Evolutionary conservation across 345 rosid species (phyloP).

Genomic region (Murraya paniculata): DNA sequence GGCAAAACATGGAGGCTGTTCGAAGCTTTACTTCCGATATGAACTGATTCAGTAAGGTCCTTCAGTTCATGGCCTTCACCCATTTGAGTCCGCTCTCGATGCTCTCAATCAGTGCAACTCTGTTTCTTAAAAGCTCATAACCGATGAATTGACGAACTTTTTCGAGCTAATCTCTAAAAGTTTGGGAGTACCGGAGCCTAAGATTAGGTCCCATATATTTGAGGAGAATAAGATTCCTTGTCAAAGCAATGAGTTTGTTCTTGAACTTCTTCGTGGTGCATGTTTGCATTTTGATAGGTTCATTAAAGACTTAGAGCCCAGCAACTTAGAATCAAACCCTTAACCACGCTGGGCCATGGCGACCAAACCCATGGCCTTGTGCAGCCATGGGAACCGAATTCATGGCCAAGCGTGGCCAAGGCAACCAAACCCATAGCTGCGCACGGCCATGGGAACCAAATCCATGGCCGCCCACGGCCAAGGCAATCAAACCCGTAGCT

Average conservation of each 20-base stretch:
- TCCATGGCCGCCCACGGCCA: too few species aligned
- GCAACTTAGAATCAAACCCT: too few species aligned
- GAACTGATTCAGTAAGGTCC: slow-evolving; percentile 73
- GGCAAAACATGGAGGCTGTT: slow-evolving; percentile 78
- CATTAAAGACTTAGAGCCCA: too few species aligned
- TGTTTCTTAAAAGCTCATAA: slow-evolving; percentile 54
- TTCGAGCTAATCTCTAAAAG: too few species aligned
- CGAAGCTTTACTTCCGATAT: slow-evolving; percentile 61
- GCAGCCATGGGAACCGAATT: too few species aligned
- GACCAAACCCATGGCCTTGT: too few species aligned
- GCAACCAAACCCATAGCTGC: too few species aligned
- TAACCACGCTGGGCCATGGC: too few species aligned
- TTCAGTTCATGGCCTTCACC: slow-evolving; percentile 68
- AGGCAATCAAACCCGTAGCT: too few species aligned
- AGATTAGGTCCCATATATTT: slow-evolving; percentile 73
- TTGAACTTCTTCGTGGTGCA: slow-evolving; percentile 83
- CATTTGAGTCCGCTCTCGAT: slow-evolving; percentile 59
- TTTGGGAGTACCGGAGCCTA: slow-evolving; percentile 66
- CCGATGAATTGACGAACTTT: too few species aligned
- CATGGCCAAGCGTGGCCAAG: too few species aligned
- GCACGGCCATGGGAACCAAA: too few species aligned
- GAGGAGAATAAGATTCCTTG: slow-evolving; percentile 79
- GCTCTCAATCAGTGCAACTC: slow-evolving; percentile 77
- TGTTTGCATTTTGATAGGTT: slow-evolving; percentile 58
- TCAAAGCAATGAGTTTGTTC: slow-evolving; percentile 78